Percentiles rank a stretch among this genome's conserved stretches.
These are phyloP conservation scores for Alloascoidea hylecoeti DNA, from an alignment of 805 yeast species.

Conservation along the genomic window DNA sequence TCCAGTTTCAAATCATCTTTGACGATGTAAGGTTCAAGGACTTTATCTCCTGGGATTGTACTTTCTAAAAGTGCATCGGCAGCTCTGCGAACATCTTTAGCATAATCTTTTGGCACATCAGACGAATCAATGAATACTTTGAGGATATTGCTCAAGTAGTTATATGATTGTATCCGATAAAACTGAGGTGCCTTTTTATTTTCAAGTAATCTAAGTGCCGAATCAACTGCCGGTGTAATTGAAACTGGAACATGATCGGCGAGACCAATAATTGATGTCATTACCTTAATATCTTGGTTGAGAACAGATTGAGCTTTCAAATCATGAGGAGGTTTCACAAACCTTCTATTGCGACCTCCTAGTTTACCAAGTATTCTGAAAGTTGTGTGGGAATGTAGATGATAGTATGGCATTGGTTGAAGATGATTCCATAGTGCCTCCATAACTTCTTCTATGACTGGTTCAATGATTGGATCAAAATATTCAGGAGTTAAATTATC, in stretches of 20 bases:
- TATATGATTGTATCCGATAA: slow-evolving; percentile 67
- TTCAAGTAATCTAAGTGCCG: slow-evolving; percentile 65
- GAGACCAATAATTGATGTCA: slow-evolving; percentile 61
- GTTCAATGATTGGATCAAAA: slow-evolving; percentile 94
- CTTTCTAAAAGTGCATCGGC: slow-evolving; percentile 24
- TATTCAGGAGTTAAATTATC: slow-evolving; percentile 94
- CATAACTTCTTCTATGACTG: slow-evolving; percentile 90
- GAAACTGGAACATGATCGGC: slow-evolving; percentile 50
- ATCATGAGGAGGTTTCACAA: slow-evolving; percentile 62
- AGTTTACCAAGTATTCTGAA: slow-evolving; percentile 85
- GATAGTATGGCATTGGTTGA: slow-evolving; percentile 87
- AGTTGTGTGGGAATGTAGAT: slow-evolving; percentile 91
- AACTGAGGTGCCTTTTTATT: slow-evolving; percentile 43
- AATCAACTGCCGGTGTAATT: slow-evolving; percentile 67
- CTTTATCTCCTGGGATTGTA: slow-evolving; percentile 16
- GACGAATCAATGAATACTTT: slow-evolving; percentile 51
- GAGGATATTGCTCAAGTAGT: slow-evolving; percentile 51
- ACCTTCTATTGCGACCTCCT: slow-evolving; percentile 90
- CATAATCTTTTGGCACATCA: slow-evolving; percentile 29
- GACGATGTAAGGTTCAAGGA: slow-evolving; percentile 26
- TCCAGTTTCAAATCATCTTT: slow-evolving; percentile 34
- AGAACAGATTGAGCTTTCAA: slow-evolving; percentile 34
- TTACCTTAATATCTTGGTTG: slow-evolving; percentile 49
- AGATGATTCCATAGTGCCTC: slow-evolving; percentile 84
- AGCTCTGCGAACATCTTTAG: slow-evolving; percentile 18